These are phyloP conservation scores for Acanthamoeba healyi DNA, from an alignment of 208 protist genomes.

Conservation along the genomic window DNA sequence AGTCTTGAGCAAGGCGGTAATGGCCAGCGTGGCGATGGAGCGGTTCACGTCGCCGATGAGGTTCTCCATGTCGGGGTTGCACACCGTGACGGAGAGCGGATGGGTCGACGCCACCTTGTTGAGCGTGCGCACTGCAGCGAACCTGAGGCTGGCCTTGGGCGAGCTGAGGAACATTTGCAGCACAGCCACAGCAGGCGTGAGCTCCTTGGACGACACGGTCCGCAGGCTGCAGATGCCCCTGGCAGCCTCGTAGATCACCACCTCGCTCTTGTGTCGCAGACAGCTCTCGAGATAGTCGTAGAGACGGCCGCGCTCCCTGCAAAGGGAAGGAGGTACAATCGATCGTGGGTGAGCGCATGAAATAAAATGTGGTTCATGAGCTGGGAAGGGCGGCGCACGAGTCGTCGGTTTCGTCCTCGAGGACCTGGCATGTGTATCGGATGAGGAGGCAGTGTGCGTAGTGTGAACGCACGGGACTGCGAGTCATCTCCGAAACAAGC, in stretches of 20 bases:
- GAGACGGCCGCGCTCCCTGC: conserved; percentile 87
- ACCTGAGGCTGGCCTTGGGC: conserved; percentile 94
- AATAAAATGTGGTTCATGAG: no score
- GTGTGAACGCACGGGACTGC: conserved; percentile 93
- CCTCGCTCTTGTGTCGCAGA: conserved; percentile 95
- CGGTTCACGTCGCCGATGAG: conserved; percentile 97
- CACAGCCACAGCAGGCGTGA: conserved; percentile 94
- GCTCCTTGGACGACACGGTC: conserved; percentile 93
- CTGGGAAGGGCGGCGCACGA: conserved; percentile 44
- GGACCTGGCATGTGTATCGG: conserved; percentile 94
- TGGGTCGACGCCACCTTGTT: conserved; percentile 93
- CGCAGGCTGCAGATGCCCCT: conserved; percentile 95
- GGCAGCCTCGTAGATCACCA: conserved; percentile 98
- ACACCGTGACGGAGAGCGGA: conserved; percentile 92
- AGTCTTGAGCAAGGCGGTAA: conserved; percentile 98
- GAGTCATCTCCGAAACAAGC: conserved; percentile 93
- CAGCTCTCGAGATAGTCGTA: conserved; percentile 95
- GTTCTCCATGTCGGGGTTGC: conserved; percentile 97
- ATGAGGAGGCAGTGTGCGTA: conserved; percentile 97
- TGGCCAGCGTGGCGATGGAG: conserved; percentile 97
- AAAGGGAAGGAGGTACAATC: no score
- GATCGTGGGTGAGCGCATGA: no score
- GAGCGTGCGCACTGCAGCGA: conserved; percentile 96
- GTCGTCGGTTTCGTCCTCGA: conserved; percentile 93
- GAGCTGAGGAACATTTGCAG: conserved; percentile 96